Conservation (phyloP, 306 rosid species). For the Trifolium pratense region DNA sequence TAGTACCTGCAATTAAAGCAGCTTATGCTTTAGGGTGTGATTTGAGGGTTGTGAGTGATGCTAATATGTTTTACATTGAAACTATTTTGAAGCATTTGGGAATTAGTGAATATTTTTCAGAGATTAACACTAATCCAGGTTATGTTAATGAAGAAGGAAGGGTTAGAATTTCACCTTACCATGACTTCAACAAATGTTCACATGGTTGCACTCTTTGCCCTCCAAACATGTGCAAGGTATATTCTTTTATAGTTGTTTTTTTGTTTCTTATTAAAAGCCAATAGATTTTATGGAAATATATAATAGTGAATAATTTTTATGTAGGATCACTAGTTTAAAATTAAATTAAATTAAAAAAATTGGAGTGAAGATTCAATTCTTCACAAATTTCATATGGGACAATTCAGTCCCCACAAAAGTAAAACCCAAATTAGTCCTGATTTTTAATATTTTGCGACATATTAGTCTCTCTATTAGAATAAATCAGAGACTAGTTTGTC, state of each 20-base stretch:
- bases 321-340: background rate
- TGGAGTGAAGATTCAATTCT: too few relatives aligned
- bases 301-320: too few relatives aligned
- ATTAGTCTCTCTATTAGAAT: too few relatives aligned
- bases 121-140: conserved; percentile 73
- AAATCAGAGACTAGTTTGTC: too few relatives aligned
- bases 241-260: background rate
- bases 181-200: conserved; percentile 56
- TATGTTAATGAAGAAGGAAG: conserved; percentile 70
- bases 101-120: conserved; percentile 64
- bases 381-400: too few relatives aligned
- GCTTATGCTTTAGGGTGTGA: conserved; percentile 78
- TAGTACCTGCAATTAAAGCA: conserved; percentile 66
- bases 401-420: too few relatives aligned
- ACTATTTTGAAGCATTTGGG: conserved; percentile 71
- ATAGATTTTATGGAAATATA: too few relatives aligned
- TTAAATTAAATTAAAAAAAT: too few relatives aligned
- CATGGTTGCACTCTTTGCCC: conserved; percentile 75
- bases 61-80: conserved; percentile 74
- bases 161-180: conserved; percentile 60
- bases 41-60: conserved; percentile 81
- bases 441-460: too few relatives aligned
- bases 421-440: too few relatives aligned
- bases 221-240: conserved; percentile 50
- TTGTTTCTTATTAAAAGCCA: background rate